Base-by-base conservation (phyloP, 1,284 basidiomycete genomes). In the Trichosporon inkin region DNA sequence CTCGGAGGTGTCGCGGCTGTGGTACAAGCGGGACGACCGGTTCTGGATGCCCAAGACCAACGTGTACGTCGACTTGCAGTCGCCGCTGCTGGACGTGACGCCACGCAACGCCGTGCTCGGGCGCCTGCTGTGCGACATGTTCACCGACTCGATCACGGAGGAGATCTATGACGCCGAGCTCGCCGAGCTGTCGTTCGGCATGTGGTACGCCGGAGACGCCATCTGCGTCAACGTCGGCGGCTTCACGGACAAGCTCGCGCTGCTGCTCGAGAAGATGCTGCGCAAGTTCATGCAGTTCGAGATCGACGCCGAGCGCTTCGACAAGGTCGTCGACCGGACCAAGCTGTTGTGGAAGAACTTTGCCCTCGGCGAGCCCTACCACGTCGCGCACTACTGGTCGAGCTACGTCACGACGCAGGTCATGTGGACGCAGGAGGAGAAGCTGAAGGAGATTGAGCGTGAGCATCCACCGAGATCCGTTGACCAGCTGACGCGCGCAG, bases 11-110 rank as follows among this genome's bases (percentile, higher is more conserved):
- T 88, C 87, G 1, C 82, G 86, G 19, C 78, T 96, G 11, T 98
- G 93, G 93, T 85, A 93, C 79, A 98, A 98, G 82, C 92, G 92
- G 72, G 94, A 98, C 73, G 93, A 98, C 76, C 84, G 83, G 62
- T 97, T 94, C 81, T 95, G 91, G 89, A 85, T 94, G 6, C 94
- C 94, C 0, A 90, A 90, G 71, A 90, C 90, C 24, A 77, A 76
- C 59, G 68, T 79, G 16, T 72, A 75, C 61, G 57, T 77, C 55
- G 64, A 70, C 24, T 65, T 78, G 28, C 67, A 71, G 53, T 72
- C 73, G 71, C 77, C 79, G 8, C 57, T 79, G 6, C 67, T 79
- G 13, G 69, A 78, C 32, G 68, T 68, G 28, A 76, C 77, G 0
- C 76, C 78, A 1, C 71, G 76, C 10, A 76, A 74, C 57, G 65